Evolutionary conservation across 2,329 filamentous ascomycete genomes (phyloP).

Genomic region (Neofusicoccum sp.): DNA sequence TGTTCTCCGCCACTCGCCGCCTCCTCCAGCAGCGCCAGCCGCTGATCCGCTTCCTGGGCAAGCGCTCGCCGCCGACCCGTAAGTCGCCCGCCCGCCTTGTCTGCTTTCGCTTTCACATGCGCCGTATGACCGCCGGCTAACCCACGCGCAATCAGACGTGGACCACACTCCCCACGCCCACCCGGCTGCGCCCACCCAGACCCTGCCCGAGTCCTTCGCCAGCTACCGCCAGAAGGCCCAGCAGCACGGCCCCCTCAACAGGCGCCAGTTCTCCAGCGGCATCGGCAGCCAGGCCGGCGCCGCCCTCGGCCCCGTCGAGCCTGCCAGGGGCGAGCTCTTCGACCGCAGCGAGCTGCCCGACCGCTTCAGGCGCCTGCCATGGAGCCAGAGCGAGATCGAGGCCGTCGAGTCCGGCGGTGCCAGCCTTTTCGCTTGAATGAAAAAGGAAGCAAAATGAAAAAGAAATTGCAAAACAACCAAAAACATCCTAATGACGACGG

Average conservation of each 20-base stretch:
- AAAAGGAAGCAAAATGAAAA: background rate
- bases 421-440: constrained; percentile 53
- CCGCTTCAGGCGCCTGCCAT: constrained; percentile 74
- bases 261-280: constrained; percentile 34
- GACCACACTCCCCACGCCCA: constrained; percentile 73
- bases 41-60: constrained; percentile 53
- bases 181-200: constrained; percentile 66
- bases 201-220: constrained; percentile 69
- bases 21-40: constrained; percentile 50
- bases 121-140: constrained; percentile 2
- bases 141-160: constrained; percentile 52
- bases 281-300: constrained; percentile 65
- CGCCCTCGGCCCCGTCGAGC: constrained; percentile 68
- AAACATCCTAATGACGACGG: background rate
- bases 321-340: constrained; percentile 75
- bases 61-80: constrained; percentile 47
- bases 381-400: constrained; percentile 84
- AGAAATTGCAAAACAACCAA: background rate
- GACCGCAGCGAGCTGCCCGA: constrained; percentile 84
- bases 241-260: constrained; percentile 69
- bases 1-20: constrained; percentile 47
- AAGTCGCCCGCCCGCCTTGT: constrained; percentile 23
- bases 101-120: constrained; percentile 7
- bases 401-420: constrained; percentile 93
- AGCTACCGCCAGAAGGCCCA: constrained; percentile 75